Percentiles rank a stretch among this genome's conserved stretches.
Evolutionary conservation across 225 moss, liverwort and hornwort species (phyloP).

Genomic region (Climacium dendroides): DNA sequence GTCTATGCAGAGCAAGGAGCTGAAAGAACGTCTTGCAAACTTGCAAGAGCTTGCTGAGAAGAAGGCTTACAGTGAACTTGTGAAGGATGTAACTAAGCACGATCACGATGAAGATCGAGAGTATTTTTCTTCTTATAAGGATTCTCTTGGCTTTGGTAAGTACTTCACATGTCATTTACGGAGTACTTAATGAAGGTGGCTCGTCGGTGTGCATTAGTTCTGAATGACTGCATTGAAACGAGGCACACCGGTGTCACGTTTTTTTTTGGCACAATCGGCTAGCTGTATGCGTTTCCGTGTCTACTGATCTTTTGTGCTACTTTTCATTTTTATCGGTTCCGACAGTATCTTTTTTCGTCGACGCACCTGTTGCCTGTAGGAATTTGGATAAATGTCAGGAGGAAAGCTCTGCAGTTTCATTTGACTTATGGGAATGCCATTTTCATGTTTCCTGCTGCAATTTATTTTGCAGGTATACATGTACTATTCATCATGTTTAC

Average conservation of each 20-base stretch:
- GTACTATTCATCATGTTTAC: constrained; percentile 81
- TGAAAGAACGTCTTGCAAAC: constrained; percentile 63
- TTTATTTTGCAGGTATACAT: constrained; percentile 53
- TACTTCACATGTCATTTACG: neutral
- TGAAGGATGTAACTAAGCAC: constrained; percentile 59
- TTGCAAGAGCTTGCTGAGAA: constrained; percentile 62
- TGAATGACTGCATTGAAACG: neutral
- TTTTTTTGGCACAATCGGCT: neutral
- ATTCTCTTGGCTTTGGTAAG: constrained; percentile 85
- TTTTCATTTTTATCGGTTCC: neutral
- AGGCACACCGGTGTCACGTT: neutral
- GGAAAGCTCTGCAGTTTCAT: neutral
- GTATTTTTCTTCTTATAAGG: constrained; percentile 76
- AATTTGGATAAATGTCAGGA: neutral
- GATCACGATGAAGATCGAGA: constrained; percentile 36
- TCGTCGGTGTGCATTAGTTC: neutral
- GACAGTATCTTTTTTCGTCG: neutral
- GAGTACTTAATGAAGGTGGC: neutral
- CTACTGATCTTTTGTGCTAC: neutral
- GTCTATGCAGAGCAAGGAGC: constrained; percentile 56
- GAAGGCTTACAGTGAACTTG: constrained; percentile 63
- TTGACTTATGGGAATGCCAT: neutral
- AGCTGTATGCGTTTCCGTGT: neutral
- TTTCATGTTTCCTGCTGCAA: neutral
- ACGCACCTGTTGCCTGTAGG: too few species aligned